phyloP scores from a whole-genome alignment of 352 stramenopile genomes.

The Pythium volutum region DNA sequence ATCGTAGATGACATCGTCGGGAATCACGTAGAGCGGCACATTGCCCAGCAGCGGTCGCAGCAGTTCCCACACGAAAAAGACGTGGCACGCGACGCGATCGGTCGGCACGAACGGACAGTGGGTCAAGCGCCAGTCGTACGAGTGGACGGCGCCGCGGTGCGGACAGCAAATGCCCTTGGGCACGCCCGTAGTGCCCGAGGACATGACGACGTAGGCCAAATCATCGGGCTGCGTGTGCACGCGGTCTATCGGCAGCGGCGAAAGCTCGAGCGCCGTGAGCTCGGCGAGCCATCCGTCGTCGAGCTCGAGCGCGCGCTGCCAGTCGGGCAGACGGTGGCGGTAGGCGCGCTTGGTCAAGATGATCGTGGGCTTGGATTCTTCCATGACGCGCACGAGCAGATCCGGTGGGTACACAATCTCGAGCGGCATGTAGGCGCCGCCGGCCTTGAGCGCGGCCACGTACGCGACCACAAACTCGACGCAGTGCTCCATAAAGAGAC shows the following conservation, averaged over 20 bases:
- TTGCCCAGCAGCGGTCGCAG: conserved; percentile 89
- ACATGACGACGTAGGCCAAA: conserved; percentile 93
- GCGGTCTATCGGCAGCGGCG: conserved; percentile 52
- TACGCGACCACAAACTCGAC: conserved; percentile 91
- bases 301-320: conserved; percentile 67
- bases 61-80: conserved; percentile 96
- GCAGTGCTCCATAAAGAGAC: conserved; percentile 91
- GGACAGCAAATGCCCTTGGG: conserved; percentile 94
- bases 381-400: conserved; percentile 86
- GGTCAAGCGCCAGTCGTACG: conserved; percentile 89
- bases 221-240: conserved; percentile 76
- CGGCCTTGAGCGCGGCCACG: conserved; percentile 88
- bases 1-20: conserved; percentile 92
- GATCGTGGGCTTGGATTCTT: conserved; percentile 84
- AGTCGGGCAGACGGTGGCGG: conserved; percentile 58
- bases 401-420: conserved; percentile 89
- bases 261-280: conserved; percentile 30
- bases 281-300: conserved; percentile 51
- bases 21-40: conserved; percentile 89
- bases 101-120: conserved; percentile 67
- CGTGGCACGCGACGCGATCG: conserved; percentile 88
- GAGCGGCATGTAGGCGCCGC: conserved; percentile 89
- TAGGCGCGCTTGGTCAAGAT: conserved; percentile 83
- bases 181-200: conserved; percentile 88
- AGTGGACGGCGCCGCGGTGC: conserved; percentile 90